Percentiles rank a stretch among this genome's conserved stretches.
phyloP scores from a whole-genome alignment of 108 stramenopile genomes.

The Nitzschia inconspicua region DNA sequence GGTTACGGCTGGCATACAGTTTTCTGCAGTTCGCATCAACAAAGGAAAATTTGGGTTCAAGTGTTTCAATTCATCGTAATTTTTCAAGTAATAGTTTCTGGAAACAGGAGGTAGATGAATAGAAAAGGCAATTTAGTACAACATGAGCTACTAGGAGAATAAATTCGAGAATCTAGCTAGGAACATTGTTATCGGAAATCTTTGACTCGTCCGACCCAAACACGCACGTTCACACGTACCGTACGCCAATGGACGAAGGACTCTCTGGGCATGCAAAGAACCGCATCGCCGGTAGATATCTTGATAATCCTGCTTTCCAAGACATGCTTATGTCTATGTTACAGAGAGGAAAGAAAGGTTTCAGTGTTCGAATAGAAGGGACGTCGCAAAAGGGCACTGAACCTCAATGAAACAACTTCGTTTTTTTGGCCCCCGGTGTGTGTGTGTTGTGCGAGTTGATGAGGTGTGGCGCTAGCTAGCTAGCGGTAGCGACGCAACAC shows the following conservation, averaged over 20 bases:
- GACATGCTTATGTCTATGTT: constrained; percentile 47
- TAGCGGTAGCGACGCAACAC: too few relatives aligned
- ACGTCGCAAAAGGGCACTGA: too few relatives aligned
- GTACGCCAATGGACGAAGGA: constrained; percentile 78
- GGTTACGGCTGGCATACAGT: constrained; percentile 85
- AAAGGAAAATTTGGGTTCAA: constrained; percentile 81
- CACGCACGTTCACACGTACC: constrained; percentile 47
- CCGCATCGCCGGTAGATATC: constrained; percentile 73
- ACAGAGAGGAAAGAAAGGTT: too few relatives aligned
- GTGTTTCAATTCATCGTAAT: constrained; percentile 76
- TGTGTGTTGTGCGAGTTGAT: too few relatives aligned
- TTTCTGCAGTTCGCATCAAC: constrained; percentile 74
- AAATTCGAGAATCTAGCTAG: constrained; percentile 4
- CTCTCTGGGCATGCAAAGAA: constrained; percentile 86
- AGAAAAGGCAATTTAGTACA: not conserved
- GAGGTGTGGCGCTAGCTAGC: too few relatives aligned
- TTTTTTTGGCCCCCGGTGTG: too few relatives aligned
- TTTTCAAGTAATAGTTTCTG: constrained; percentile 67
- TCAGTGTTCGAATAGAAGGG: too few relatives aligned
- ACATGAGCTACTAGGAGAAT: not conserved
- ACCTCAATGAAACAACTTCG: too few relatives aligned
- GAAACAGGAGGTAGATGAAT: not conserved
- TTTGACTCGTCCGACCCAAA: not conserved
- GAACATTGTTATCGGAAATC: not conserved
- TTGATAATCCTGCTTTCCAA: constrained; percentile 81